These are phyloP conservation scores for Kitagawia praeruptora DNA, from an alignment of 129 eudicot species.

Conservation along the genomic window DNA sequence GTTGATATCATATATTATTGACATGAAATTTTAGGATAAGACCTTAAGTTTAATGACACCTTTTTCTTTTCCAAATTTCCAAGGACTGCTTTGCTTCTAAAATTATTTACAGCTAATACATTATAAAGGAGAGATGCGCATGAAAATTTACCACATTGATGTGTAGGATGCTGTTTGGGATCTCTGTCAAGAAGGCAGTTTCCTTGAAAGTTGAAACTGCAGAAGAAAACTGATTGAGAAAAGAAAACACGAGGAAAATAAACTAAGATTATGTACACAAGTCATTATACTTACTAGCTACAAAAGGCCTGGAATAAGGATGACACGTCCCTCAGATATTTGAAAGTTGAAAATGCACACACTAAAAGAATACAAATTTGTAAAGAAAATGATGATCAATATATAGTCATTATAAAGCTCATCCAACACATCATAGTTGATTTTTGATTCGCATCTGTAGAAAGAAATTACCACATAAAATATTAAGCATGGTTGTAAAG, in stretches of 20 bases:
- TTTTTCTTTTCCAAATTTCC: neutral
- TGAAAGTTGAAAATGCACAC: too few species aligned
- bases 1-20: neutral
- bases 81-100: neutral
- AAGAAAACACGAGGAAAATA: slow-evolving; percentile 2
- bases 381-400: too few species aligned
- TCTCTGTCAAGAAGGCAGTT: slow-evolving; percentile 76
- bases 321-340: too few species aligned
- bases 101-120: neutral
- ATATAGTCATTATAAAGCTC: too few species aligned
- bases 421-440: too few species aligned
- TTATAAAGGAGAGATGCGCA: neutral
- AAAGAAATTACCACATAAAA: too few species aligned
- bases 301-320: too few species aligned
- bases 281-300: too few species aligned
- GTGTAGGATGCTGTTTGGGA: slow-evolving; percentile 47
- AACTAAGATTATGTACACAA: too few species aligned
- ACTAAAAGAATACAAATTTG: too few species aligned
- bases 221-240: slow-evolving; percentile 6
- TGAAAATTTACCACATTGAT: slow-evolving; percentile 59
- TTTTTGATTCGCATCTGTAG: too few species aligned
- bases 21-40: neutral
- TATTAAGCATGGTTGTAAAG: neutral
- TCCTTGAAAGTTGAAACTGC: slow-evolving; percentile 79
- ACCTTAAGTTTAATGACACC: neutral